Evolutionary conservation across 2,329 filamentous ascomycete genomes (phyloP), one percentile per base, ranked within the genome.

Genomic region (Chalaropsis thielavioides): DNA sequence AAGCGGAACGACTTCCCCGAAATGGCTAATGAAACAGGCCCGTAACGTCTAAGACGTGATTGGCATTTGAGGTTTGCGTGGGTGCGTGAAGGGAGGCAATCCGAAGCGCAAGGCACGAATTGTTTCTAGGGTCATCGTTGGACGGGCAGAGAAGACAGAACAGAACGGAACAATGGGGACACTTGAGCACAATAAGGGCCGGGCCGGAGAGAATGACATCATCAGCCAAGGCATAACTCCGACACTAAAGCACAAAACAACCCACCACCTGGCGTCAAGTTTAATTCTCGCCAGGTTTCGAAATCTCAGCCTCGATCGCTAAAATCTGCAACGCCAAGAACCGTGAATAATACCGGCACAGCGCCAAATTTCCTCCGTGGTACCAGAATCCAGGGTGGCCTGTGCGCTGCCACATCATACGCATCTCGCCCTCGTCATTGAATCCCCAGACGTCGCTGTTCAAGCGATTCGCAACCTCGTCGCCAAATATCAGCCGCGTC

Each of bases 331-430:
- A 68, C 0, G 79, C 81, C 67, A 83, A 65, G 1, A 81, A 63
- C 56, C 77, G 79, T 0, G 84, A 87, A 69, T 78, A 87, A 54
- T 82, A 83, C 17, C 84, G 76, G 66, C 82, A 85, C 62, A 87
- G 72, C 0, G 83, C 83, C 44, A 88, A 70, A 68, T 86, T 87
- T 0, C 85, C 85, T 0, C 83, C 84, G 68, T 85, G 83, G 68
- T 83, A 83, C 84, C 84, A 88, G 67, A 88, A 83, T 0, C 83
- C 83, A 0, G 82, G 81, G 64, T 86, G 83, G 0, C 84, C 84
- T 24, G 78, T 85, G 19, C 75, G 75, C 66, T 80, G 79, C 83
- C 83, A 87, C 68, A 82, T 81, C 44, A 73, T 78, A 7, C 80
- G 76, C 68, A 82, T 74, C 74, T 88, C 81, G 0, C 80, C 80